These are phyloP conservation scores for Chalara sp. DNA, from an alignment of 2,329 filamentous ascomycete genomes.

Conservation along the genomic window DNA sequence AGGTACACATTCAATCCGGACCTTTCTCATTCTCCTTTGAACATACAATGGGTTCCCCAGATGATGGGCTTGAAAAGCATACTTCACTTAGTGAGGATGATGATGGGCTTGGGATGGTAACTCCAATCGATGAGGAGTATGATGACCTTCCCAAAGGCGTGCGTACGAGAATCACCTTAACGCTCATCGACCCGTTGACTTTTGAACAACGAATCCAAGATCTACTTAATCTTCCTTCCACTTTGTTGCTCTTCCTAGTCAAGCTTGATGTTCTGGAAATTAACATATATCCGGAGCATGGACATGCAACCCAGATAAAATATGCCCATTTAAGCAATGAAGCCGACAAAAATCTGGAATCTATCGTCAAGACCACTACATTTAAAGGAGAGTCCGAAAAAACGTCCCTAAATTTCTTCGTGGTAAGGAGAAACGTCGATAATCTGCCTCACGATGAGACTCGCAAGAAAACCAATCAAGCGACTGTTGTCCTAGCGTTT, in stretches of 20 bases:
- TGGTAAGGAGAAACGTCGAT: not conserved
- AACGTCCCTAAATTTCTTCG: too few species aligned
- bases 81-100: not conserved
- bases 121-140: not conserved
- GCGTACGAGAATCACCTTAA: slow-evolving; percentile 1
- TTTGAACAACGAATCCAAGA: not conserved
- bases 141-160: not conserved
- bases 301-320: too few species aligned
- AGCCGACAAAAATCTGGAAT: too few species aligned
- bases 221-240: slow-evolving; percentile 1
- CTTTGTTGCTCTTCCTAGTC: slow-evolving; percentile 2
- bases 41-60: not conserved
- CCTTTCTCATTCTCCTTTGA: slow-evolving; percentile 14
- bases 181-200: not conserved
- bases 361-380: too few species aligned
- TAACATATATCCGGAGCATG: slow-evolving; percentile 9
- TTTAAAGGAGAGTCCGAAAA: too few species aligned
- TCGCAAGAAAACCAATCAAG: not conserved
- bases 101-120: not conserved
- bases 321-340: too few species aligned
- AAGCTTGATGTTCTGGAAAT: not conserved
- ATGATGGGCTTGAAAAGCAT: too few species aligned
- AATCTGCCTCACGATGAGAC: not conserved
- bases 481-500: slow-evolving; percentile 1
- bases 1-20: slow-evolving; percentile 34